Evolutionary conservation across 345 rosid species (phyloP), one percentile per base, ranked within the genome.

Genomic region (Salix purpurea): DNA sequence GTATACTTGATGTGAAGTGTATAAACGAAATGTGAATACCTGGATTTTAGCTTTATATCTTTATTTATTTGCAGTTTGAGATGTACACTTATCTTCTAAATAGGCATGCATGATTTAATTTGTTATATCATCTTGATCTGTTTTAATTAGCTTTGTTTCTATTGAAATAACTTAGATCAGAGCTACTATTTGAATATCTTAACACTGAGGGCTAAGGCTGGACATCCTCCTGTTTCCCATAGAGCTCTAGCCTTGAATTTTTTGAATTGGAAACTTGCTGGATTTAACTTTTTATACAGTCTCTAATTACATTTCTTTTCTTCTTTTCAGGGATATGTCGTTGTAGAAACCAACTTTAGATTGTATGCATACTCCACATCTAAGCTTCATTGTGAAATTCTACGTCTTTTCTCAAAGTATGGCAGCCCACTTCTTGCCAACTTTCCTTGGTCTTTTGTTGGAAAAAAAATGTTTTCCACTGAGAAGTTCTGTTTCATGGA

Each of bases 331-430:
- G 99, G 99, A 69, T 90, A 87, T 89, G 88, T 95, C 71, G 91
- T 95, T 44, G 91, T 95, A 83, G 99, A 95, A 86, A 93, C 98
- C 30, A 95, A 95, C 84, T 95, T 95, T 79, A 93, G 97, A 82
- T 58, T 93, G 87, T 91, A 95, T 69, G 94, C 97, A 13, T 95
- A 95, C 90, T 93, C 99, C 24, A 72, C 97, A 68, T 95, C 99
- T n/a, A 95, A 90, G 89, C 86, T 95, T 52, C 99, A 93, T 71
- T 86, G 87, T 87, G 99, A 93, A 81, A 91, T 93, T 74, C 82
- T 95, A 78, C 96, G 96, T 67, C 92, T 95, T 84, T 95, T 95
- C 82, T 84, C 99, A 56, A 91, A 93, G 99, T 95, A 87, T 32
- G 78, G 16, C 37, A 12, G 67, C 65, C 21, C 23, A 13, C 34